phyloP scores from a whole-genome alignment of 352 stramenopile species.

The Globisporangium takayamanum region DNA sequence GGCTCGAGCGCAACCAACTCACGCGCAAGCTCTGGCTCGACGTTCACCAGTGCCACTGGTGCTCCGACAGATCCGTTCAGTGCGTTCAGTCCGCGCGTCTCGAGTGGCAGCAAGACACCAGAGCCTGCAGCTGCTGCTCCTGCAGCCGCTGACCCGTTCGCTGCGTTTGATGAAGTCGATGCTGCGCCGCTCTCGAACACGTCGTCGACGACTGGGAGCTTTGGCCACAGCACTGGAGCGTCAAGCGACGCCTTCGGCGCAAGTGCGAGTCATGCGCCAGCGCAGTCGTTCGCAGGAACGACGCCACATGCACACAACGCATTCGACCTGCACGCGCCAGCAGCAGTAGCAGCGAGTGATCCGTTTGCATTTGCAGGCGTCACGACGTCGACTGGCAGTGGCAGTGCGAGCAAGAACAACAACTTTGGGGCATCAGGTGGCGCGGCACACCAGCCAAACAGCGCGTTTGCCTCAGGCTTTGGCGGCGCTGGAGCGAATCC shows the following conservation, averaged over 20 bases:
- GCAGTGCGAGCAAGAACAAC: slow-evolving; percentile 10
- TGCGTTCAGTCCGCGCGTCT: slow-evolving; percentile 18
- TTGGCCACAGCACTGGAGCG: slow-evolving; percentile 2
- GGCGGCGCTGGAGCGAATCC: slow-evolving; percentile 4
- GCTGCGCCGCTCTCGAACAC: slow-evolving; percentile 1
- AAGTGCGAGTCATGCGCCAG: slow-evolving; percentile 1
- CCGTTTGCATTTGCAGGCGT: slow-evolving; percentile 42
- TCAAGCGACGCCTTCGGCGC: slow-evolving; percentile 7
- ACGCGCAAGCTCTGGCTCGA: slow-evolving; percentile 20
- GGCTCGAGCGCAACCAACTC: slow-evolving; percentile 19
- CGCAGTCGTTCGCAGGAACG: slow-evolving; percentile 6
- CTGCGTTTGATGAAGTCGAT: slow-evolving; percentile 56
- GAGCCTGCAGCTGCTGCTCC: slow-evolving; percentile 8
- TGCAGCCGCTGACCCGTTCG: slow-evolving; percentile 40
- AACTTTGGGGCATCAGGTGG: slow-evolving; percentile 8
- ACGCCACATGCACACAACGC: background rate
- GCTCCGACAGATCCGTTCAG: slow-evolving; percentile 14
- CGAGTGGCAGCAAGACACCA: slow-evolving; percentile 10
- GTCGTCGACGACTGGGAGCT: slow-evolving; percentile 11
- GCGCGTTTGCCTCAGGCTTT: slow-evolving; percentile 4
- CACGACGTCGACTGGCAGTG: slow-evolving; percentile 1
- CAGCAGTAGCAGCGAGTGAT: slow-evolving; percentile 15
- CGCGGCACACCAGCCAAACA: slow-evolving; percentile 1
- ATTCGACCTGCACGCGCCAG: background rate
- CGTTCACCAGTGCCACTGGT: background rate